A percentile compares a stretch with the other conserved stretches of the same genome.
Conservation (phyloP, 768 basidiomycete species). For the Leccinellum albellum region DNA sequence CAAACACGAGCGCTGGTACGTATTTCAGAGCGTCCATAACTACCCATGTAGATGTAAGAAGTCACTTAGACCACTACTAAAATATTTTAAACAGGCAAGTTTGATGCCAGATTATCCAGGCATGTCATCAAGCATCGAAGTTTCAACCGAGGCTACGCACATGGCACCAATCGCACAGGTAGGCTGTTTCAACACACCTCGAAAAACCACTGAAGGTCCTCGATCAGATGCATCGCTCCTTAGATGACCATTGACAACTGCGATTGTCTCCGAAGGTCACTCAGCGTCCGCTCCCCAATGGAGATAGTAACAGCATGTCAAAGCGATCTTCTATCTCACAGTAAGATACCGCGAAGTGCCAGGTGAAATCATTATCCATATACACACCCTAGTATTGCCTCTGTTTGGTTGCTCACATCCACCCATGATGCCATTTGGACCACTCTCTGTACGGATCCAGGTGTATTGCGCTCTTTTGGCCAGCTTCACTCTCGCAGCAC, state of each 20-base stretch:
- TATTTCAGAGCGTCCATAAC: background rate
- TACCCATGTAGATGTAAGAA: conserved; percentile 12
- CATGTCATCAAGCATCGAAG: background rate
- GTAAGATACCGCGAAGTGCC: no score
- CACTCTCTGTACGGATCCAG: background rate
- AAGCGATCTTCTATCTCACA: no score
- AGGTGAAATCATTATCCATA: background rate
- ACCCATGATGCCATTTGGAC: conserved; percentile 1
- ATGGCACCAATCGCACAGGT: no score
- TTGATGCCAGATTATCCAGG: background rate
- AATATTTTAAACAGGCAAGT: background rate
- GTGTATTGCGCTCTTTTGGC: background rate
- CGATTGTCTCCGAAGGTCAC: no score
- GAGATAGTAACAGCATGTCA: no score
- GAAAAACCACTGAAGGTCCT: no score
- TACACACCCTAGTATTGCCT: background rate
- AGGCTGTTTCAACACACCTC: no score
- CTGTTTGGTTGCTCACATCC: background rate
- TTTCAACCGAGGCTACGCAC: background rate
- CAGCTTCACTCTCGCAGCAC: background rate
- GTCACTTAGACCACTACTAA: background rate
- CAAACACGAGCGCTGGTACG: no score
- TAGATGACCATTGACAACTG: no score
- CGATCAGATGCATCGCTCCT: no score
- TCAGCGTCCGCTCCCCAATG: no score